These are phyloP conservation scores for Blastobotrys arbuscula DNA, from an alignment of 1,139 yeast species.

Conservation along the genomic window DNA sequence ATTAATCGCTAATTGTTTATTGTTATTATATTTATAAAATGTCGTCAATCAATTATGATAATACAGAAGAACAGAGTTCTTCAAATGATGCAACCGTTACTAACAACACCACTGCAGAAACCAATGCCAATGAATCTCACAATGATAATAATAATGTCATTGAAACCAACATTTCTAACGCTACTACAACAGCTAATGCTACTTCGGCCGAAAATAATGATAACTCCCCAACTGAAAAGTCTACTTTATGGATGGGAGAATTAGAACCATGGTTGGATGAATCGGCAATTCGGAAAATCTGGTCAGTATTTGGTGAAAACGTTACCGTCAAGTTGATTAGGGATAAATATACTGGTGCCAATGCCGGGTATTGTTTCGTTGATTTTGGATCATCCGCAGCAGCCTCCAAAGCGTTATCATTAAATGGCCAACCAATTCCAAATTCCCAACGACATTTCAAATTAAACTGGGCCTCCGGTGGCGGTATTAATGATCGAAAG, in stretches of 20 bases:
- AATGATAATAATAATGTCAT: no score
- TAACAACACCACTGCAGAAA: background rate
- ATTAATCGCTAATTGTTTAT: background rate
- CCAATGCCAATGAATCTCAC: background rate
- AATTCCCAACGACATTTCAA: constrained; percentile 56
- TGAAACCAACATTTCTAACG: background rate
- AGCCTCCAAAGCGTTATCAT: constrained; percentile 60
- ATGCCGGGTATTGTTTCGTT: constrained; percentile 81
- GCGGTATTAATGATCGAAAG: constrained; percentile 39
- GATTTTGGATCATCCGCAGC: constrained; percentile 63
- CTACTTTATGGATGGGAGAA: constrained; percentile 88
- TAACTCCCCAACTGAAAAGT: constrained; percentile 14
- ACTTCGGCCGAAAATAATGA: background rate
- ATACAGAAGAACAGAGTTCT: background rate
- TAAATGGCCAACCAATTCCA: constrained; percentile 69
- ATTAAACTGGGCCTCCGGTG: constrained; percentile 85
- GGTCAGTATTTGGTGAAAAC: constrained; percentile 52
- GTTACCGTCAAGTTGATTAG: constrained; percentile 59
- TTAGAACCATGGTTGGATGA: constrained; percentile 85
- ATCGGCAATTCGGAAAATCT: constrained; percentile 54
- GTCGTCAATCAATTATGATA: constrained; percentile 9
- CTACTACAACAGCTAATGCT: background rate
- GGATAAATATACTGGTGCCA: constrained; percentile 43
- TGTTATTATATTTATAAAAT: background rate
- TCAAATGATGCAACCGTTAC: background rate